Base-by-base conservation (phyloP, 257 asterid genomes). In the Ocimum tenuiflorum region DNA sequence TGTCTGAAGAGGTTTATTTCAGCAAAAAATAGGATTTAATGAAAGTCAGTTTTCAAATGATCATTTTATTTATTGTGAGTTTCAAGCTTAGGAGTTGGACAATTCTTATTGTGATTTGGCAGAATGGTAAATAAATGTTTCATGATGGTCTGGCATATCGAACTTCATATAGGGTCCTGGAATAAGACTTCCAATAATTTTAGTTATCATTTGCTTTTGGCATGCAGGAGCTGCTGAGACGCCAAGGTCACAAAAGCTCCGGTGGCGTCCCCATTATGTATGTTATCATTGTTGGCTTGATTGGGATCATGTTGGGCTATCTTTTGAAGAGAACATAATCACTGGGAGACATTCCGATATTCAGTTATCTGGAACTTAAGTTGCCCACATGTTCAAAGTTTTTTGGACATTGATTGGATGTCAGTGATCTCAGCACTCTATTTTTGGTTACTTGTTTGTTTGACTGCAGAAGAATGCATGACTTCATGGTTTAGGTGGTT, bases 221-320 rank as follows among this genome's bases (percentile, higher is more conserved):
- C 39, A 4, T 78, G 82, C 86, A 92, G 98, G 96, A 89, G 49
- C 72, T 84, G 60, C 60, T 89, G 87, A 85, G 86, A 78, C 96
- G 86, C 45, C 83, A 80, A 69, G 74, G 83, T 74, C 81, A 55
- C 77, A 79, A 63, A 71, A 80, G 57, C 73, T 68, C 48, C 15
- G 91, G 85, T 6, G 95, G 97, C 33, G 70, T 92, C 68, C 89
- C 97, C 0, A 69, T 88, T 61, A 73, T 81, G 75, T 89, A 87
- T 50, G 95, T 83, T 48, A 19, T 92, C 71, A 81, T 88, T 48
- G 73, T 89, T 35, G 95, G 94, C 54, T 80, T 92, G 73, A 67
- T 92, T 23, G 94, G 99, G 68, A 71, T 90, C 71, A 59, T 92
- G 58, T 60, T 89, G 82, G 99, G 99, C 9, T 92, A 89, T 77